Evolutionary conservation across 352 stramenopile species (phyloP).

Genomic region (Phytophthora megakarya): DNA sequence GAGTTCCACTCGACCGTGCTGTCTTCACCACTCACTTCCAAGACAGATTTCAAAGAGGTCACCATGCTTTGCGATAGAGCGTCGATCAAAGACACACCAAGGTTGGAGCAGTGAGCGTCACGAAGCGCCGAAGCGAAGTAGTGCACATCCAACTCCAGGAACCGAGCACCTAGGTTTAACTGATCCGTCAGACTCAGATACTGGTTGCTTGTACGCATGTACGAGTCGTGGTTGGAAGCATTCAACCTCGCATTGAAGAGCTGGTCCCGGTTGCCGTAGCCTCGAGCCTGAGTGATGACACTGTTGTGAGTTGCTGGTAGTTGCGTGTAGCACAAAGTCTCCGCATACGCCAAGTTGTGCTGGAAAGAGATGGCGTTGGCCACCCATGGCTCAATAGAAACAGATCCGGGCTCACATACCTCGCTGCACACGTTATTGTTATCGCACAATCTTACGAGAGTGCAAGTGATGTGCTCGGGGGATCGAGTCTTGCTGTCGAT

Average conservation of each 20-base stretch:
- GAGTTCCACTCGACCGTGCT: conserved; percentile 45
- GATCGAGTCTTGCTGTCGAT: conserved; percentile 36
- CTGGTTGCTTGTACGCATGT: conserved; percentile 70
- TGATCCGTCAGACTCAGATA: conserved; percentile 74
- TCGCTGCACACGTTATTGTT: conserved; percentile 56
- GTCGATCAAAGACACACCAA: conserved; percentile 51
- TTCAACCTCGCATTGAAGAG: conserved; percentile 57
- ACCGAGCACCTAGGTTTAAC: conserved; percentile 62
- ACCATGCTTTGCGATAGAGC: conserved; percentile 39
- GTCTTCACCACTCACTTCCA: conserved; percentile 35
- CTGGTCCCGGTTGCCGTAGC: conserved; percentile 72
- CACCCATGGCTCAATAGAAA: conserved; percentile 59
- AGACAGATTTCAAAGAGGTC: conserved; percentile 30
- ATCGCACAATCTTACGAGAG: conserved; percentile 47
- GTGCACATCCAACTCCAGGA: conserved; percentile 79
- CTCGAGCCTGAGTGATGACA: conserved; percentile 55
- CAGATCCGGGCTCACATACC: conserved; percentile 59
- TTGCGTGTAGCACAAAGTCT: conserved; percentile 66
- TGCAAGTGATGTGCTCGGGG: conserved; percentile 46
- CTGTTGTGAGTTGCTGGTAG: conserved; percentile 68
- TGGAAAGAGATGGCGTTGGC: conserved; percentile 55
- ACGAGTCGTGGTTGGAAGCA: conserved; percentile 44
- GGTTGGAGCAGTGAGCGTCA: conserved; percentile 63
- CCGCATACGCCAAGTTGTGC: conserved; percentile 57
- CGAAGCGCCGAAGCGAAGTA: conserved; percentile 61